These are phyloP conservation scores for Durio zibethinus DNA, from an alignment of 345 rosid species.

Conservation along the genomic window DNA sequence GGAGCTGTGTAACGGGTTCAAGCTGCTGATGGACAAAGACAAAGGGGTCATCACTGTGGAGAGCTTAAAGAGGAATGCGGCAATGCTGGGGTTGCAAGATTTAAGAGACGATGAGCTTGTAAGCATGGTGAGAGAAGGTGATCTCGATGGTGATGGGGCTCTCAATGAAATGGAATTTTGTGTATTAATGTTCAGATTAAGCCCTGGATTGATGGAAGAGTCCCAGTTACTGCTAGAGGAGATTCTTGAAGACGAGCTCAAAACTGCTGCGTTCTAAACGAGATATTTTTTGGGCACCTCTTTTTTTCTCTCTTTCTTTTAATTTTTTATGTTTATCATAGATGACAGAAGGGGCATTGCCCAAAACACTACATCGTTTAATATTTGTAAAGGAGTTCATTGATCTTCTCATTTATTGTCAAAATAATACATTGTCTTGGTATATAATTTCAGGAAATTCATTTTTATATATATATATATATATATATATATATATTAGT, in stretches of 20 bases:
- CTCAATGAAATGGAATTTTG: conserved; percentile 54
- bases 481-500: too few relatives aligned
- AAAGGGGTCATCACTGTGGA: conserved; percentile 45
- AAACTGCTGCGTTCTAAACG: background rate
- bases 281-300: background rate
- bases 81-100: conserved; percentile 38
- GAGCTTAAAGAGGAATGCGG: conserved; percentile 46
- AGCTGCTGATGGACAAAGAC: conserved; percentile 47
- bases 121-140: conserved; percentile 54
- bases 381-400: background rate
- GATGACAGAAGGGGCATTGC: background rate
- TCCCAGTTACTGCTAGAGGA: conserved; percentile 38
- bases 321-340: background rate
- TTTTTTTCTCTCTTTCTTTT: background rate
- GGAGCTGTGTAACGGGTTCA: conserved; percentile 54
- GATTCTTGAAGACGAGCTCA: conserved; percentile 20
- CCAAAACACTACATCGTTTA: background rate
- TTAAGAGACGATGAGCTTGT: conserved; percentile 38
- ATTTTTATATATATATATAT: background rate
- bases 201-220: conserved; percentile 57
- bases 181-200: conserved; percentile 55
- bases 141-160: conserved; percentile 48
- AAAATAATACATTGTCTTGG: background rate
- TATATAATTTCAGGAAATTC: background rate
- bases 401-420: background rate